Evolutionary conservation across 2,329 filamentous ascomycete genomes (phyloP).

Genomic region (Hypoxylon sp.): DNA sequence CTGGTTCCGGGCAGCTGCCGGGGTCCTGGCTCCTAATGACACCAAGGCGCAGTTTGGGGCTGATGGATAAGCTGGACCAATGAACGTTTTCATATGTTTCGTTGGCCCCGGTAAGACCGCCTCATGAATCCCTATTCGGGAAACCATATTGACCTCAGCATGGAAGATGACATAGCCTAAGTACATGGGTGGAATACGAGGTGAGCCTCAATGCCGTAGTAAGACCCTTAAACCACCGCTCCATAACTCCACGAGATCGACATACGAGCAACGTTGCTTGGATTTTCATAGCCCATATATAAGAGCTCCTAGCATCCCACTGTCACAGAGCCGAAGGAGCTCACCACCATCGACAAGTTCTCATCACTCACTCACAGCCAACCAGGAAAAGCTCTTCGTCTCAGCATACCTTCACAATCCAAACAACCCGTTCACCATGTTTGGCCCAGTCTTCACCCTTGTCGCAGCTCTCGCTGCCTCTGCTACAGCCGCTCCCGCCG

Average conservation of each 20-base stretch:
- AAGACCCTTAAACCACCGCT: not conserved
- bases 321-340: not conserved
- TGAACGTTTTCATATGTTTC: not conserved
- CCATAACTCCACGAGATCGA: slow-evolving; percentile 14
- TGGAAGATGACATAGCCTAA: slow-evolving; percentile 21
- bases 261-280: slow-evolving; percentile 22
- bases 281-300: slow-evolving; percentile 16
- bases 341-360: slow-evolving; percentile 4
- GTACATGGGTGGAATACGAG: slow-evolving; percentile 27
- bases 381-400: slow-evolving; percentile 4
- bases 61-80: slow-evolving; percentile 21
- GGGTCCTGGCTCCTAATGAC: slow-evolving; percentile 4
- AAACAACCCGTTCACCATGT: slow-evolving; percentile 34
- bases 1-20: slow-evolving; percentile 22
- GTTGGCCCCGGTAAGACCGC: slow-evolving; percentile 4
- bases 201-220: slow-evolving; percentile 23
- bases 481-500: slow-evolving; percentile 22
- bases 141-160: slow-evolving; percentile 17
- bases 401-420: slow-evolving; percentile 1
- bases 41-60: slow-evolving; percentile 21
- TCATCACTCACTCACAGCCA: slow-evolving; percentile 9
- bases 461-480: slow-evolving; percentile 37
- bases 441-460: slow-evolving; percentile 32
- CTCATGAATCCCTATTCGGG: slow-evolving; percentile 20
- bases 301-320: slow-evolving; percentile 2